Conservation (phyloP, 805 yeast species). For the Kazachstania psychrophila region DNA sequence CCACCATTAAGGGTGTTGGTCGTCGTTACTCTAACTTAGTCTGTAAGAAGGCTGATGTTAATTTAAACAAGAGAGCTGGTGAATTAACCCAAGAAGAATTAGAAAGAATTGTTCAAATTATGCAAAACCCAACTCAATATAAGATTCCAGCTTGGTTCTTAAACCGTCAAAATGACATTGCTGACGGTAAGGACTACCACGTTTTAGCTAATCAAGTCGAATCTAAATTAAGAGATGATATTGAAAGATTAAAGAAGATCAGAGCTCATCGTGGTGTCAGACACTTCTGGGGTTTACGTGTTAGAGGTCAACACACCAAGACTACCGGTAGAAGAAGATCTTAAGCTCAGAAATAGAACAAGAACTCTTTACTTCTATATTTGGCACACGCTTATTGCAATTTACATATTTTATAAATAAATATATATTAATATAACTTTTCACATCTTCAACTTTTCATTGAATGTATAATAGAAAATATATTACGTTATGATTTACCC, state of each 20-base stretch:
- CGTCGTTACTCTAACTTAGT: constrained; percentile 99
- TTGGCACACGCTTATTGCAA: neutral
- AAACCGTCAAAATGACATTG: constrained; percentile 97
- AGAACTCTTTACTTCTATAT: neutral
- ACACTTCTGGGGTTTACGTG: constrained; percentile 99
- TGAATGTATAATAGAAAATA: too few relatives aligned
- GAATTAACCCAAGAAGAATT: constrained; percentile 99
- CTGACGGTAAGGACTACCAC: constrained; percentile 99
- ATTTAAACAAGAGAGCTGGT: constrained; percentile 98
- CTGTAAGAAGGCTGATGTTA: constrained; percentile 99
- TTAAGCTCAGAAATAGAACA: constrained; percentile 14
- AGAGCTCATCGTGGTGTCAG: constrained; percentile 99
- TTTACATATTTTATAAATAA: constrained; percentile 2
- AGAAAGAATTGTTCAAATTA: constrained; percentile 98
- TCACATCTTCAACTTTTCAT: neutral
- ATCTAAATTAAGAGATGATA: constrained; percentile 98
- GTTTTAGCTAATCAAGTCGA: constrained; percentile 97
- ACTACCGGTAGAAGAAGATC: constrained; percentile 93
- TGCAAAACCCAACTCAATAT: constrained; percentile 99
- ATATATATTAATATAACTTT: neutral
- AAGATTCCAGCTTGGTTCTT: constrained; percentile 99
- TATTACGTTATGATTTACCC: too few relatives aligned
- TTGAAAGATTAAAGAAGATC: constrained; percentile 99
- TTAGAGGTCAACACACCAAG: constrained; percentile 99
- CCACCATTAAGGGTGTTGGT: constrained; percentile 99